A percentile compares a stretch with the other conserved stretches of the same genome.
Evolutionary conservation across 2,329 filamentous ascomycete genomes (phyloP).

Genomic region (Metarhizium guizhouense): DNA sequence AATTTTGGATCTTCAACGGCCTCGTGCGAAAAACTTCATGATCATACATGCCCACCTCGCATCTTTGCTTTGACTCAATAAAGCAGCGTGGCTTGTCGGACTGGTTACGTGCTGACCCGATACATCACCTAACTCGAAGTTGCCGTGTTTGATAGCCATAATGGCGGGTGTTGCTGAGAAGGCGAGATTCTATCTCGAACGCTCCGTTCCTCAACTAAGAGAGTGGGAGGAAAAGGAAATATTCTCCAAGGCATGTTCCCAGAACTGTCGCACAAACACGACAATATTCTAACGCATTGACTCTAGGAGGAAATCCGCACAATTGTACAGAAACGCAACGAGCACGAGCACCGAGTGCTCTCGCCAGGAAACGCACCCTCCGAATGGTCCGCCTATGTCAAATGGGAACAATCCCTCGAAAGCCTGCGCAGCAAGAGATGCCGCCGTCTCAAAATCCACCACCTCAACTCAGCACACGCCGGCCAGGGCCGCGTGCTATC

Average conservation of each 20-base stretch:
- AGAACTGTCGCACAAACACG: background rate
- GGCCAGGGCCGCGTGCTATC: conserved; percentile 80
- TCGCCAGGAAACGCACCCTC: conserved; percentile 65
- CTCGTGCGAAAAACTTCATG: conserved; percentile 14
- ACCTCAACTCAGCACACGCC: conserved; percentile 53
- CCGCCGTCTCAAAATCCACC: conserved; percentile 67
- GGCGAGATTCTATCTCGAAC: conserved; percentile 89
- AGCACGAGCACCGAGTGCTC: conserved; percentile 87
- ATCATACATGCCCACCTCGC: background rate
- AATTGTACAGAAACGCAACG: conserved; percentile 82
- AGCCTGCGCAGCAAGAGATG: conserved; percentile 73
- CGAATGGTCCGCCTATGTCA: conserved; percentile 79
- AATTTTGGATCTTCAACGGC: conserved; percentile 11
- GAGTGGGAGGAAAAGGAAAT: conserved; percentile 89
- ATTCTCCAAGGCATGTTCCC: conserved; percentile 59
- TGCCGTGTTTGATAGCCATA: background rate
- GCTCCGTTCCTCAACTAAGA: conserved; percentile 82
- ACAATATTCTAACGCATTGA: background rate
- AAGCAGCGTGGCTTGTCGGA: too few relatives aligned
- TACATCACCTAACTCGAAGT: too few relatives aligned
- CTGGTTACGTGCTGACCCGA: too few relatives aligned
- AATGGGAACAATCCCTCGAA: conserved; percentile 63
- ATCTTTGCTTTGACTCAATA: background rate
- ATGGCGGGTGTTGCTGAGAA: conserved; percentile 89
- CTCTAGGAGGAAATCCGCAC: conserved; percentile 75